Evolutionary conservation across 140 eudicot species (phyloP), one percentile per base, ranked within the genome.

Genomic region (Flaveria floridana): DNA sequence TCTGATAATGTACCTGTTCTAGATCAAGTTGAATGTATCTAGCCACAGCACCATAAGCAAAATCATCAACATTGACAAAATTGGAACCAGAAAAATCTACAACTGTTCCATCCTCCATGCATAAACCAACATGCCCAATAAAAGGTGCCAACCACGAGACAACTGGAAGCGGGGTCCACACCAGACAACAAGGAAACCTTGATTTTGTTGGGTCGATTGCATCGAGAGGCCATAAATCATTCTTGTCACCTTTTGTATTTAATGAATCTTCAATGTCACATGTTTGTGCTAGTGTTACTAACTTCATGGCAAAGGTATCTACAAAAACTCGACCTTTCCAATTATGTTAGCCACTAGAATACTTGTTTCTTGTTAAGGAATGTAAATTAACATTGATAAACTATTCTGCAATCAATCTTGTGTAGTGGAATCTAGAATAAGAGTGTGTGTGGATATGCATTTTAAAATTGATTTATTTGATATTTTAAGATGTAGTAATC

Each of bases 101-200:
- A 10, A 88, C 71, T 3, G 85, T 44, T 64, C 97, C 97, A 79
- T 90, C 99, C 78, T 94, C 99, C 76, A 75, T 81, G 86, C 97
- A 90, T 73, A 94, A 86, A 68, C 99, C 99, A 30, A 90, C 90
- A 84, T 94, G 99, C 48, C 99, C 99, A 52, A 94, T 88, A 77
- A 94, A 94, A 50, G 97, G 99, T 28, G 96, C 97, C 86, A 94
- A 85, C 99, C 97, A 94, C 34, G 99, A 94, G 64, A 94, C 99
- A 18, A 94, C 86, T 0, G 97, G 99, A 65, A 90, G 91, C 6
- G 99, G 91, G 56, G 99, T 94, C 97, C 99, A 94, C 47, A 94
- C 96, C 53, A 94, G 42, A 84, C 99, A 90, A 85, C 99, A 94
- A 8, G 97, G 99, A 75, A 94, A 94, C 66, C 66, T 90, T 6